Conservation (phyloP, 2,329 filamentous ascomycete genomes). For the Ceratocystis colombiana region DNA sequence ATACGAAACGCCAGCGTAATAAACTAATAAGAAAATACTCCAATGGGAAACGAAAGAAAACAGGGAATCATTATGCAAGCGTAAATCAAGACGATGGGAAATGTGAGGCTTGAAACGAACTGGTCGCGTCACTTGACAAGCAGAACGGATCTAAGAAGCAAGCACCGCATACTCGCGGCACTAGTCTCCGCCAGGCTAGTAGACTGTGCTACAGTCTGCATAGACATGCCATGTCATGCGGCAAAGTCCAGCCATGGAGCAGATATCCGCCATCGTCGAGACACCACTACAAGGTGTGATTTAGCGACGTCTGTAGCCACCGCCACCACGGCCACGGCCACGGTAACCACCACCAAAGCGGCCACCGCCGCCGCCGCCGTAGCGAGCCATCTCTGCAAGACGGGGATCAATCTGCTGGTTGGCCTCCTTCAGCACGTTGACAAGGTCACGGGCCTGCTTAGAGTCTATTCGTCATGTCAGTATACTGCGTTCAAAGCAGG, state of each 20-base stretch:
- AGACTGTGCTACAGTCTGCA: conserved; percentile 36
- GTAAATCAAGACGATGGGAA: conserved; percentile 12
- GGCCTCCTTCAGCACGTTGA: conserved; percentile 83
- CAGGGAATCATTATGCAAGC: conserved; percentile 22
- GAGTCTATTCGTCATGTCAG: conserved; percentile 49
- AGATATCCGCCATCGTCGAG: background rate
- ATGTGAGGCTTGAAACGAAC: conserved; percentile 33
- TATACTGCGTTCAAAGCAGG: conserved; percentile 27
- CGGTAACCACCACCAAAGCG: conserved; percentile 62
- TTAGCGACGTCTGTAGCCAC: conserved; percentile 37
- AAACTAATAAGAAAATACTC: conserved; percentile 18
- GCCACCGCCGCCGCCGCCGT: conserved; percentile 73
- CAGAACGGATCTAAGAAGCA: conserved; percentile 26
- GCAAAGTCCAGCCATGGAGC: background rate
- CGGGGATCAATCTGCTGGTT: conserved; percentile 97
- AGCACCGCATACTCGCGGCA: background rate
- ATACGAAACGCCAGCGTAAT: conserved; percentile 22
- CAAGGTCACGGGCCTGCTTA: conserved; percentile 93
- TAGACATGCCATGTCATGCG: conserved; percentile 33
- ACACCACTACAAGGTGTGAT: conserved; percentile 23
- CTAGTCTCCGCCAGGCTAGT: background rate
- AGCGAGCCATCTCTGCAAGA: conserved; percentile 91
- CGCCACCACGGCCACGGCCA: conserved; percentile 44
- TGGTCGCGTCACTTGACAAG: conserved; percentile 43
- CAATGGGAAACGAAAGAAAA: conserved; percentile 10